Base-by-base conservation (phyloP, 2,329 filamentous ascomycete genomes). In the Fusarium tanahbumbuense region DNA sequence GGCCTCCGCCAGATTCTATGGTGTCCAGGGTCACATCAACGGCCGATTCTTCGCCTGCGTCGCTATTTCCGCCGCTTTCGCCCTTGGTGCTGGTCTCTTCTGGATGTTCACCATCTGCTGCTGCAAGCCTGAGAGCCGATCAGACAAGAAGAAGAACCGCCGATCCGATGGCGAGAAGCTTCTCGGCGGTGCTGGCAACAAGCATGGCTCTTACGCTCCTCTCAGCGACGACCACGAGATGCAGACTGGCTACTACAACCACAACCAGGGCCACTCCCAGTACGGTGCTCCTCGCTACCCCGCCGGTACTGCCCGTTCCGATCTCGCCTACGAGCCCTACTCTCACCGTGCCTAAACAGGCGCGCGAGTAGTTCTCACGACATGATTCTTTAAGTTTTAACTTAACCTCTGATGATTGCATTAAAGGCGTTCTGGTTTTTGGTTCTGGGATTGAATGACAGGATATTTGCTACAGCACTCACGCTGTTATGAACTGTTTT, bases 81-180 rank as follows among this genome's bases (percentile, higher is more conserved):
- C 91, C 67, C 78, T 96, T 34, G 92, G 81, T 44, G 91, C 92
- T 10, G 89, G 88, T 70, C 82, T 97, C 78, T 98, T 98, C 91
- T 98, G 96, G 95, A 83, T 94, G 77, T 89, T 97, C 80, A 93
- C 90, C 80, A 88, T 92, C 76, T 98, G 95, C 91, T 98, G 94
- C 56, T 76, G 75, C 73, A 93, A 93, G 74, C 80, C 80, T 16
- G 80, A 81, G 60, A 71, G 74, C 67, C 71, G 73, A 58, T 71
- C 75, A 69, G 69, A 71, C 71, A 80, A 78, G 73, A 79, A 78
- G 67, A 77, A 76, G 75, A 76, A 78, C 68, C 70, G 72, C 67
- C 68, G 74, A 56, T 73, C 72, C 49, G 82, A 85, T 64, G 78
- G 76, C 78, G 87, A 89, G 83, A 88, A 89, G 82, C 79, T 84